Evolutionary conservation across 495 filamentous ascomycete genomes (phyloP).

Genomic region (Xylaria telfairii): DNA sequence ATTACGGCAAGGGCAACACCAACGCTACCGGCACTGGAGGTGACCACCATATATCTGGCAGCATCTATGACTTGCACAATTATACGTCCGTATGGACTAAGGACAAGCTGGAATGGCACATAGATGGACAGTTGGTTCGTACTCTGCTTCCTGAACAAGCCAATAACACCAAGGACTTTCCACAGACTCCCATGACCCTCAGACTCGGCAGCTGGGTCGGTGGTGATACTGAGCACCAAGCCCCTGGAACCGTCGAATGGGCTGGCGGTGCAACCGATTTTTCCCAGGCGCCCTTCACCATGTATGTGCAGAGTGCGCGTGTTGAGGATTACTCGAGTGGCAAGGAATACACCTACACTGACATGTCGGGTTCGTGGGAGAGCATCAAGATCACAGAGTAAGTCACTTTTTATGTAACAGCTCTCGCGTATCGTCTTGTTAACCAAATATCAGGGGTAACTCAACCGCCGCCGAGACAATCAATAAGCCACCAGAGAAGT

Average conservation of each 20-base stretch:
- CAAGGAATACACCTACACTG: conserved; percentile 71
- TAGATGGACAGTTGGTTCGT: conserved; percentile 73
- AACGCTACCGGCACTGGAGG: conserved; percentile 57
- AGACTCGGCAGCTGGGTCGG: conserved; percentile 88
- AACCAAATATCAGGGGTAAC: conserved; percentile 58
- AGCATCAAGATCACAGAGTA: conserved; percentile 73
- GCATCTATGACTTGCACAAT: conserved; percentile 67
- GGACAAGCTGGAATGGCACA: conserved; percentile 70
- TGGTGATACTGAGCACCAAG: conserved; percentile 67
- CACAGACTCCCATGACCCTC: conserved; percentile 86
- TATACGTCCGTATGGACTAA: conserved; percentile 87
- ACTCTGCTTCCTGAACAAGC: conserved; percentile 69
- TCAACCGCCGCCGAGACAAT: conserved; percentile 60
- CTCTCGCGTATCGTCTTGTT: conserved; percentile 7
- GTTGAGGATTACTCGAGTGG: conserved; percentile 73
- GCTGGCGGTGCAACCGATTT: conserved; percentile 81
- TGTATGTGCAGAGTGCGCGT: conserved; percentile 71
- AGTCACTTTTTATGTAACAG: conserved; percentile 33
- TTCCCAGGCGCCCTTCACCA: conserved; percentile 70
- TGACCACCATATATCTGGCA: conserved; percentile 46
- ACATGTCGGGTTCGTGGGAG: conserved; percentile 67
- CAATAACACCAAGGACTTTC: conserved; percentile 69
- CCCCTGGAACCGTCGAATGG: conserved; percentile 66
- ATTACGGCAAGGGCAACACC: conserved; percentile 79
- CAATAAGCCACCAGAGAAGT: conserved; percentile 49